A percentile compares a stretch with the other conserved stretches of the same genome.
These are phyloP conservation scores for Rhodamnia argentea DNA, from an alignment of 345 rosid species.

Conservation along the genomic window DNA sequence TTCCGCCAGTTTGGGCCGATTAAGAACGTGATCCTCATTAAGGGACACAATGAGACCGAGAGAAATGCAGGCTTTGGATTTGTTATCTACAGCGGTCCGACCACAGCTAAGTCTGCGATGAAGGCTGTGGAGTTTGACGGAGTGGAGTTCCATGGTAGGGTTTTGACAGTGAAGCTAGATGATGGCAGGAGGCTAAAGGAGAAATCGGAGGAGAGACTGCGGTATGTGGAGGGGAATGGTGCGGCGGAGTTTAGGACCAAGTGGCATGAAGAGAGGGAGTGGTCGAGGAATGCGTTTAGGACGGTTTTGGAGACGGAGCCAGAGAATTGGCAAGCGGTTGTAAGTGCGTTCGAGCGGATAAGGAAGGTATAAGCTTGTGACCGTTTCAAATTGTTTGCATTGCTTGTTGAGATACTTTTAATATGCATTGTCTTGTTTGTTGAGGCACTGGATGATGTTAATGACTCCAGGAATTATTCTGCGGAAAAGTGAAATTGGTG, in stretches of 20 bases:
- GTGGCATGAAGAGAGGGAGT: slow-evolving; percentile 90
- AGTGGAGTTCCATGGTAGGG: slow-evolving; percentile 81
- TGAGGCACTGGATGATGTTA: background rate
- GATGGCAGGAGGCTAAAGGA: slow-evolving; percentile 70
- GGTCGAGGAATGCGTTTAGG: slow-evolving; percentile 33
- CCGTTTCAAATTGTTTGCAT: background rate
- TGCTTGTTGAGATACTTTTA: background rate
- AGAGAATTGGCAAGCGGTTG: slow-evolving; percentile 92
- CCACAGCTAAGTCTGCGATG: slow-evolving; percentile 50
- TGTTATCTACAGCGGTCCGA: slow-evolving; percentile 42
- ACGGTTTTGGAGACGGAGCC: slow-evolving; percentile 58
- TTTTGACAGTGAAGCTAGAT: slow-evolving; percentile 82
- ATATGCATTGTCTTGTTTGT: background rate
- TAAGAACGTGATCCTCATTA: slow-evolving; percentile 52
- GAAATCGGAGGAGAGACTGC: slow-evolving; percentile 47
- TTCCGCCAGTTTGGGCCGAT: slow-evolving; percentile 91
- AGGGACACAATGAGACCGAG: slow-evolving; percentile 50
- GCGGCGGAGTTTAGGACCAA: slow-evolving; percentile 43
- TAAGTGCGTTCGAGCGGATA: slow-evolving; percentile 70
- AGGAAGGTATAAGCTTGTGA: slow-evolving; percentile 43
- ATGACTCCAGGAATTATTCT: background rate
- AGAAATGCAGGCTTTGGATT: slow-evolving; percentile 88
- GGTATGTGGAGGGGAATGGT: slow-evolving; percentile 49
- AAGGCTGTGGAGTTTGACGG: slow-evolving; percentile 92
- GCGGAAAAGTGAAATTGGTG: background rate